phyloP scores from a whole-genome alignment of 352 stramenopile species.

The Phytophthora palmivora region DNA sequence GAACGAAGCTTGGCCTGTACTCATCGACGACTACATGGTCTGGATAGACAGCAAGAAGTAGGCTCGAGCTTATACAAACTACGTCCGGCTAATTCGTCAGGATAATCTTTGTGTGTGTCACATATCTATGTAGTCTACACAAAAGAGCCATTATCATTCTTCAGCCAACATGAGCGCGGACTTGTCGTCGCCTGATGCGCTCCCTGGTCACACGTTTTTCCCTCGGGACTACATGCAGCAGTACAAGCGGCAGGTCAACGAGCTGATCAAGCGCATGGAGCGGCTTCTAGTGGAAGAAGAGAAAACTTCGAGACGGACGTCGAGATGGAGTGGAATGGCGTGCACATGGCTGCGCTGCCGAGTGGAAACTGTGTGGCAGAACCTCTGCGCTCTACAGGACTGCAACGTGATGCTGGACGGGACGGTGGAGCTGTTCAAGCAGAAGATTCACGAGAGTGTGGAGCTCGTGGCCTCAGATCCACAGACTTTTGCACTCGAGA shows the following conservation, averaged over 20 bases:
- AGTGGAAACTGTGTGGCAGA: conserved; percentile 71
- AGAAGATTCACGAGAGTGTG: conserved; percentile 74
- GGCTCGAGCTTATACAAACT: conserved; percentile 9
- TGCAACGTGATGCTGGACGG: conserved; percentile 49
- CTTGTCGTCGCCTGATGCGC: conserved; percentile 38
- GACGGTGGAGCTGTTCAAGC: conserved; percentile 52
- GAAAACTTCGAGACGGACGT: conserved; percentile 60
- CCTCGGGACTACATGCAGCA: conserved; percentile 58
- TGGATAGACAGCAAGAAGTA: conserved; percentile 83
- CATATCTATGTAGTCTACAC: not conserved
- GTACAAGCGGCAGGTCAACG: conserved; percentile 67
- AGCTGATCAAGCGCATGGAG: conserved; percentile 66
- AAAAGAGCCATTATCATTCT: conserved; percentile 22
- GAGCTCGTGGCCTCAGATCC: conserved; percentile 54
- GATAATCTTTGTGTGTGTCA: not conserved
- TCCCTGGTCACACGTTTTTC: conserved; percentile 64
- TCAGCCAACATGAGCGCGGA: too few species aligned
- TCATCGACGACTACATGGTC: conserved; percentile 91
- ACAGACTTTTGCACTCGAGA: conserved; percentile 48
- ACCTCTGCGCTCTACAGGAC: conserved; percentile 67
- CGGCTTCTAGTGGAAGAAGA: conserved; percentile 62
- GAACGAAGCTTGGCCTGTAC: conserved; percentile 90
- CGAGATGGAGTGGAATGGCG: conserved; percentile 42
- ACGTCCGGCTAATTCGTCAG: not conserved
- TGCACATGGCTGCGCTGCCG: conserved; percentile 48